Conservation (phyloP, 148 eudicot genomes). For the Salicornia ramosissima region DNA sequence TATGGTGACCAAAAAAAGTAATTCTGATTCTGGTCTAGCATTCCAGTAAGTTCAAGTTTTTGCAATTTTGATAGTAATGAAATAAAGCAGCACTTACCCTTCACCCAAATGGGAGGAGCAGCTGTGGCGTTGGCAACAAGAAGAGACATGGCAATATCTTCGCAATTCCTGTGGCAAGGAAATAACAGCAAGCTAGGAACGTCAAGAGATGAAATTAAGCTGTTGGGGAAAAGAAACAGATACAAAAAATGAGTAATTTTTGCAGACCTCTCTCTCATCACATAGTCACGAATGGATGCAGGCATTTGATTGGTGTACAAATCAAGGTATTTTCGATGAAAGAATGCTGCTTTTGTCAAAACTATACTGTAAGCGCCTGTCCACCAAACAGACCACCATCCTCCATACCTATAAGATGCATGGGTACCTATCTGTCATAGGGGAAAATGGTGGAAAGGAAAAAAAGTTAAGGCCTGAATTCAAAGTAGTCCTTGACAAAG, state of each 20-base stretch:
- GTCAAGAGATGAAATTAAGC: neutral
- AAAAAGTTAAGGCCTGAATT: neutral
- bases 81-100: conserved; percentile 41
- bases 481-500: neutral
- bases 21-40: neutral
- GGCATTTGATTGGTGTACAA: conserved; percentile 61
- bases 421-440: conserved; percentile 36
- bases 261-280: conserved; percentile 49
- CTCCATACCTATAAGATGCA: conserved; percentile 42
- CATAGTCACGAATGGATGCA: conserved; percentile 51
- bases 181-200: neutral
- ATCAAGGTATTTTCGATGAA: conserved; percentile 60
- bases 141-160: conserved; percentile 78
- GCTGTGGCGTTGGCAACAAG: conserved; percentile 65
- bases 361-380: conserved; percentile 71
- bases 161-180: conserved; percentile 50
- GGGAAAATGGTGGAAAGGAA: neutral
- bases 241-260: neutral
- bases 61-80: neutral
- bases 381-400: conserved; percentile 95
- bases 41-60: neutral
- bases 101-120: conserved; percentile 74
- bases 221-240: neutral
- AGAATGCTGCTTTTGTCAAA: conserved; percentile 69
- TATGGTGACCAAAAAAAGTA: neutral